These are phyloP conservation scores for Gnaphalium uliginosum DNA, from an alignment of 129 eudicot species.

Conservation along the genomic window DNA sequence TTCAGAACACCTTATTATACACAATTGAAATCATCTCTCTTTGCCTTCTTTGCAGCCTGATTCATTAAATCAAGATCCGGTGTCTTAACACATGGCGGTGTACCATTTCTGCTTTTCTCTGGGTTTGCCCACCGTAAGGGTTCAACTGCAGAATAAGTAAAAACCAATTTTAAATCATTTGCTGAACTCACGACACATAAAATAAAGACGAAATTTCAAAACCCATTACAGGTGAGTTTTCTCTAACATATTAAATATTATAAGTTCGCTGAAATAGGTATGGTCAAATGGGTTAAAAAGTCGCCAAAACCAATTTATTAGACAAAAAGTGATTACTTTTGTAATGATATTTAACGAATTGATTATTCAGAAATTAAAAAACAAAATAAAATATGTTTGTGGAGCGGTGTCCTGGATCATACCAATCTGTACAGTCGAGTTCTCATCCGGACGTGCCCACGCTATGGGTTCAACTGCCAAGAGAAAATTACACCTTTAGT, in stretches of 20 bases:
- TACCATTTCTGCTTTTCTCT: neutral
- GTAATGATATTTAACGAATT: neutral
- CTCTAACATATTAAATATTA: neutral
- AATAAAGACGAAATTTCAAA: neutral
- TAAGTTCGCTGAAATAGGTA: neutral
- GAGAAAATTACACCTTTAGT: conserved; percentile 4
- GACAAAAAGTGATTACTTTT: neutral
- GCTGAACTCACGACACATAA: neutral
- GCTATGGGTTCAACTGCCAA: conserved; percentile 51
- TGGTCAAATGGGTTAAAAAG: conserved; percentile 5
- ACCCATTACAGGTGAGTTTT: neutral
- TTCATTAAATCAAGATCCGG: conserved; percentile 10
- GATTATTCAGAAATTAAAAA: neutral
- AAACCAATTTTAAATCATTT: conserved; percentile 1
- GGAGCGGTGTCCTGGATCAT: conserved; percentile 24
- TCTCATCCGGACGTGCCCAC: conserved; percentile 51
- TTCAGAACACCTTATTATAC: conserved; percentile 16
- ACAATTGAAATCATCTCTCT: conserved; percentile 10
- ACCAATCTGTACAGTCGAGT: conserved; percentile 45
- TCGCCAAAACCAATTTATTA: conserved; percentile 8
- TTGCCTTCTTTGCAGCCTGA: conserved; percentile 28
- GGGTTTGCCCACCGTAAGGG: conserved; percentile 39
- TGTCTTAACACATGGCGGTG: conserved; percentile 16
- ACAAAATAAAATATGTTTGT: neutral
- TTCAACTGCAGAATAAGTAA: conserved; percentile 29